These are phyloP conservation scores for Salix purpurea DNA, from an alignment of 345 rosid genomes.

Conservation along the genomic window DNA sequence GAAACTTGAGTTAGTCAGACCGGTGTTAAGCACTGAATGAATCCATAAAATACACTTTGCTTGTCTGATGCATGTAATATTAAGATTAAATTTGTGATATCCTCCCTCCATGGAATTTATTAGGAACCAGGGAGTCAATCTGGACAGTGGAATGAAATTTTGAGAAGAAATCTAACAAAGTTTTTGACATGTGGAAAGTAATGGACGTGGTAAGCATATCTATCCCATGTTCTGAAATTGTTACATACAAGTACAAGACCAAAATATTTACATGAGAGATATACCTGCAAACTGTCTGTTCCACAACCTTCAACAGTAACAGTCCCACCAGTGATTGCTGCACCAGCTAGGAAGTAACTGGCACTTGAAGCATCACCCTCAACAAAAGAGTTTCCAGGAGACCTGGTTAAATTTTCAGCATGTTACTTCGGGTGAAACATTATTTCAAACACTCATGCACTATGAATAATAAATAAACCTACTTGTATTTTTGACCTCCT, in stretches of 20 bases:
- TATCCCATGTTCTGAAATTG: not conserved
- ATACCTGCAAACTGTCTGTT: slow-evolving; percentile 86
- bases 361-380: slow-evolving; percentile 99
- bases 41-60: not conserved
- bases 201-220: not conserved
- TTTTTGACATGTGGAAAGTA: slow-evolving; percentile 2
- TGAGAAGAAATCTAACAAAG: not conserved
- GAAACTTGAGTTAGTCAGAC: not conserved
- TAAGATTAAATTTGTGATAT: not conserved
- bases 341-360: slow-evolving; percentile 95
- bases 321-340: slow-evolving; percentile 92
- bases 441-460: slow-evolving; percentile 3
- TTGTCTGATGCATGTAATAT: not conserved
- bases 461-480: slow-evolving; percentile 15
- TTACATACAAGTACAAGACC: not conserved
- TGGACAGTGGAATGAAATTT: not conserved
- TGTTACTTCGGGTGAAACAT: not conserved
- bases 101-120: not conserved
- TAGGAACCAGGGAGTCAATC: slow-evolving; percentile 5
- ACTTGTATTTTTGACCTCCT: slow-evolving; percentile 94
- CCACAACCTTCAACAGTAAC: slow-evolving; percentile 97
- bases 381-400: slow-evolving; percentile 85
- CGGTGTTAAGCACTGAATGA: not conserved
- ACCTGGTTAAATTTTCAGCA: slow-evolving; percentile 43
- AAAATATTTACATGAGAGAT: not conserved